Percentiles rank a stretch among this genome's conserved stretches.
Conservation (phyloP, 306 rosid species). For the Arachis hypogaea region DNA sequence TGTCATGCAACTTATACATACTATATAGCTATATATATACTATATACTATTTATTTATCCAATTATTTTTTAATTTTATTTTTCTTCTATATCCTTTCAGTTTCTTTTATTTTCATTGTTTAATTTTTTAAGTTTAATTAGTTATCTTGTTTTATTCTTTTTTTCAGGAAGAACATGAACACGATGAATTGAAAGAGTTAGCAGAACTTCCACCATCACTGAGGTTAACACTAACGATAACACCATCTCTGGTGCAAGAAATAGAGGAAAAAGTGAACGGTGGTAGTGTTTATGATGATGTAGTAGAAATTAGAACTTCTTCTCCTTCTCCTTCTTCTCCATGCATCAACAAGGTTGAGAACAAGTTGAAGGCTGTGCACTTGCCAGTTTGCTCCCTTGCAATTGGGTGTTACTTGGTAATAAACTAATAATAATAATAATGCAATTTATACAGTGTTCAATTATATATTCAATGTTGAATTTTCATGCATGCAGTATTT, state of each 20-base stretch:
- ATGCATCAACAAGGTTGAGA: constrained; percentile 30
- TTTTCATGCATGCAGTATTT: too few species aligned
- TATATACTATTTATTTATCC: too few species aligned
- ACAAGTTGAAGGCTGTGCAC: constrained; percentile 49
- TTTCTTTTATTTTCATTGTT: neutral
- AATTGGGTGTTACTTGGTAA: constrained; percentile 59
- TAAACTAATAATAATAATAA: neutral
- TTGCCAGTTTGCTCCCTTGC: constrained; percentile 32
- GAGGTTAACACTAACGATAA: constrained; percentile 41
- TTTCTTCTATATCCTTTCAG: neutral
- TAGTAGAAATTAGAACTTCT: too few species aligned
- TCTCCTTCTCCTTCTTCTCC: neutral
- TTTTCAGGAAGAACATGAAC: too few species aligned
- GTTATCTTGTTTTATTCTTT: too few species aligned
- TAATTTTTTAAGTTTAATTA: neutral
- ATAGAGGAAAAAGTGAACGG: neutral
- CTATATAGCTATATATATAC: too few species aligned
- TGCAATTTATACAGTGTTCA: neutral
- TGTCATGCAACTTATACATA: neutral
- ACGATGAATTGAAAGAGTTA: constrained; percentile 6
- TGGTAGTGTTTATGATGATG: neutral
- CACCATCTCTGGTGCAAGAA: constrained; percentile 27
- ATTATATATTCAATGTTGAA: neutral
- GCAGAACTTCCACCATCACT: constrained; percentile 27
- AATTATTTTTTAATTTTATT: too few species aligned